These are phyloP conservation scores for Cucurbita argyrosperma DNA, from an alignment of 306 rosid species.

Conservation along the genomic window DNA sequence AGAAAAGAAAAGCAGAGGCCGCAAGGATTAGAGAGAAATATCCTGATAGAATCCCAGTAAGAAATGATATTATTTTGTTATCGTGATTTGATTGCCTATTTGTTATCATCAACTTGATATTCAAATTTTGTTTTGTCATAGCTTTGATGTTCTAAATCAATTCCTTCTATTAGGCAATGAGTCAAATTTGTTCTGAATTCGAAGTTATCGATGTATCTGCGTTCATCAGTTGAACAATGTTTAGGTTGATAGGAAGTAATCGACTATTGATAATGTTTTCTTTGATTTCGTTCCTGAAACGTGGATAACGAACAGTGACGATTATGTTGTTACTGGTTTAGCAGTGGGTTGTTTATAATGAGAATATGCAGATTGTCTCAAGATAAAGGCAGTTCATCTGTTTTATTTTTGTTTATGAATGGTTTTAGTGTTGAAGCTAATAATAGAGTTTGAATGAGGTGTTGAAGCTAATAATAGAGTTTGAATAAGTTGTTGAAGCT, in stretches of 20 bases:
- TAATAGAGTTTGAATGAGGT: too few relatives aligned
- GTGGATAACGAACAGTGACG: neutral
- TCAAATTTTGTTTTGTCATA: neutral
- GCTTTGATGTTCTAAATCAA: neutral
- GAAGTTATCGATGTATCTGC: too few relatives aligned
- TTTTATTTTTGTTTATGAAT: neutral
- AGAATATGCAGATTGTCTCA: neutral
- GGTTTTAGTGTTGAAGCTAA: too few relatives aligned
- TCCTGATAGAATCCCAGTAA: constrained; percentile 87
- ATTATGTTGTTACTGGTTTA: neutral
- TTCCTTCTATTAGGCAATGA: neutral
- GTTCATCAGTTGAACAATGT: too few relatives aligned
- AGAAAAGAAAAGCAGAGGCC: constrained; percentile 86
- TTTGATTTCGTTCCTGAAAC: neutral
- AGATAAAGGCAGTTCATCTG: neutral
- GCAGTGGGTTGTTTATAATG: neutral
- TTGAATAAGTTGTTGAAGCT: too few relatives aligned
- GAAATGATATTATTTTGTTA: constrained; percentile 8
- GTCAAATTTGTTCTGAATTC: neutral
- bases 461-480: too few relatives aligned
- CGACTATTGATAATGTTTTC: neutral
- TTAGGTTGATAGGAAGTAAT: neutral
- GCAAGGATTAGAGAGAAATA: constrained; percentile 85
- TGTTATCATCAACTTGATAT: neutral
- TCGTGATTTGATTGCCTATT: neutral